Evolutionary conservation across 129 eudicot genomes (phyloP).

Genomic region (Chrysanthemum makinoi): DNA sequence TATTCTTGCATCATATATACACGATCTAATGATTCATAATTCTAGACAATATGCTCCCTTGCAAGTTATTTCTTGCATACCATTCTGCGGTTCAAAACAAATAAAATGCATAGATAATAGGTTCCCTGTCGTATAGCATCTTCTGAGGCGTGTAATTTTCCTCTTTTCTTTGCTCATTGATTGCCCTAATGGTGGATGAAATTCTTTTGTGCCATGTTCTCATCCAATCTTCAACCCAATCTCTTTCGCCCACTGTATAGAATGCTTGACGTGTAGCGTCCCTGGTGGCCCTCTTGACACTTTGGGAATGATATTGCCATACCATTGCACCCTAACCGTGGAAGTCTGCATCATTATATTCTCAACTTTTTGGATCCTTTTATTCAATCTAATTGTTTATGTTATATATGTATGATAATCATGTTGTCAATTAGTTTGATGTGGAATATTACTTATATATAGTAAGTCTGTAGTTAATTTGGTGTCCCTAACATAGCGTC

Average conservation of each 20-base stretch:
- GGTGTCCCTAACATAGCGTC: too few relatives aligned
- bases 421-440: constrained; percentile 2
- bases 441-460: neutral
- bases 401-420: neutral
- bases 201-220: constrained; percentile 9
- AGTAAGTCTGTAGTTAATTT: neutral
- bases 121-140: neutral
- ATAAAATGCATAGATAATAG: neutral
- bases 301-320: neutral
- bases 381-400: neutral
- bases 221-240: neutral
- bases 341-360: constrained; percentile 4
- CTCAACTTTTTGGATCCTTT: neutral
- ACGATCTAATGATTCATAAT: too few relatives aligned
- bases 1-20: too few relatives aligned
- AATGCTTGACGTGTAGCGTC: constrained; percentile 15
- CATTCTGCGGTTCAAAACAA: too few relatives aligned
- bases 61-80: too few relatives aligned
- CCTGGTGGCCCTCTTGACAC: constrained; percentile 14
- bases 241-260: neutral
- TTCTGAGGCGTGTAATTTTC: constrained; percentile 1
- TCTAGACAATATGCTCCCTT: too few relatives aligned
- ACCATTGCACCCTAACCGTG: constrained; percentile 17
- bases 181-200: constrained; percentile 5
- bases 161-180: constrained; percentile 9